These are phyloP conservation scores for Pichia heedii DNA, from an alignment of 805 yeast species.

Conservation along the genomic window DNA sequence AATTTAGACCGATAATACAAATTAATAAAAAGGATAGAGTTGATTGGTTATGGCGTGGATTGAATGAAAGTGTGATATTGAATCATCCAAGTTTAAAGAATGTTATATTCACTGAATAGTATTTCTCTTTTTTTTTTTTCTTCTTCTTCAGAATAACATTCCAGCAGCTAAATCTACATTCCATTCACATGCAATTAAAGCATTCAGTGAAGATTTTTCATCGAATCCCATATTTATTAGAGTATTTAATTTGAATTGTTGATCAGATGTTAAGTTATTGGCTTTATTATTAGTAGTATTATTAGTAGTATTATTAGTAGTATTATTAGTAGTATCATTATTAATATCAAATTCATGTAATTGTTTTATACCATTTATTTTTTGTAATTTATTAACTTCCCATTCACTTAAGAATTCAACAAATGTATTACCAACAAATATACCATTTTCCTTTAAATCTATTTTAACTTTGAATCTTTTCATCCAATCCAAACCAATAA, in stretches of 20 bases:
- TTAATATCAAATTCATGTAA: not conserved
- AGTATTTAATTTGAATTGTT: slow-evolving; percentile 28
- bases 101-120: slow-evolving; percentile 9
- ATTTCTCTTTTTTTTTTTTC: too few species aligned
- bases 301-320: not conserved
- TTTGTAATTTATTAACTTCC: slow-evolving; percentile 12
- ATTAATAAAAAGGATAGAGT: slow-evolving; percentile 39
- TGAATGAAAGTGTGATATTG: slow-evolving; percentile 47
- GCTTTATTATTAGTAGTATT: not conserved
- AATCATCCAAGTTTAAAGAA: slow-evolving; percentile 44
- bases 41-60: slow-evolving; percentile 60
- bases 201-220: slow-evolving; percentile 50
- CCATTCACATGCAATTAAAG: slow-evolving; percentile 60
- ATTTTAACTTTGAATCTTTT: slow-evolving; percentile 78
- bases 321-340: not conserved
- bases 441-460: slow-evolving; percentile 57
- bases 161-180: slow-evolving; percentile 85
- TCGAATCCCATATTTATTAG: slow-evolving; percentile 66
- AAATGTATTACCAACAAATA: slow-evolving; percentile 44
- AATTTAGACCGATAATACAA: slow-evolving; percentile 56
- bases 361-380: slow-evolving; percentile 17
- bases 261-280: slow-evolving; percentile 7
- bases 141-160: slow-evolving; percentile 49
- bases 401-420: slow-evolving; percentile 13
- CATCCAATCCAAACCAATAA: slow-evolving; percentile 87